A percentile compares a stretch with the other conserved stretches of the same genome.
phyloP scores from a whole-genome alignment of 352 stramenopile species.

The Plasmopara muralis region DNA sequence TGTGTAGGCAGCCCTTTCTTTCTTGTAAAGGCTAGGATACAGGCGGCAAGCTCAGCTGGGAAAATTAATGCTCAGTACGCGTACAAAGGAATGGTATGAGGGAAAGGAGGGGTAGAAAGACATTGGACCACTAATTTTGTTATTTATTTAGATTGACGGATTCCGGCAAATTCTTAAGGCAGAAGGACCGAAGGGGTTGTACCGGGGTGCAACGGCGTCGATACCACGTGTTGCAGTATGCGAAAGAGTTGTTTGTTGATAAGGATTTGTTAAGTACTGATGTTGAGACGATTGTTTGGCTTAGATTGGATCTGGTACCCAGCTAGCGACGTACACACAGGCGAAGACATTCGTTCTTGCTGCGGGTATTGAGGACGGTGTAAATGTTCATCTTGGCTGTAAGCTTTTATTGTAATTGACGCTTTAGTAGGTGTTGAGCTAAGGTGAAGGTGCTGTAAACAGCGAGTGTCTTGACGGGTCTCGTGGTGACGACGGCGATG shows the following conservation, averaged over 20 bases:
- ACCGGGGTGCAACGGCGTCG: constrained; percentile 63
- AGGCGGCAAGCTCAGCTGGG: constrained; percentile 62
- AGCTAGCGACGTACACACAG: constrained; percentile 80
- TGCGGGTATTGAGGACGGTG: constrained; percentile 61
- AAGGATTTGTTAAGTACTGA: constrained; percentile 4
- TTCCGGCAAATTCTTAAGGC: constrained; percentile 68
- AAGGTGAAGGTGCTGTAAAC: constrained; percentile 6
- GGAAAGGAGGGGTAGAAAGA: background rate
- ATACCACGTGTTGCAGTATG: constrained; percentile 73
- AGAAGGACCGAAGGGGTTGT: constrained; percentile 66
- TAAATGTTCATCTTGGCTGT: constrained; percentile 77
- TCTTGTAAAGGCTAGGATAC: constrained; percentile 79
- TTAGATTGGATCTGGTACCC: constrained; percentile 78
- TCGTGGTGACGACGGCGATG: constrained; percentile 81
- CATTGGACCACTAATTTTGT: constrained; percentile 1
- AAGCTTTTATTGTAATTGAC: constrained; percentile 9
- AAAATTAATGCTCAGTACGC: constrained; percentile 81
- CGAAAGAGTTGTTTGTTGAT: constrained; percentile 2
- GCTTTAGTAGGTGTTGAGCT: background rate
- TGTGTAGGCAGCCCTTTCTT: constrained; percentile 80
- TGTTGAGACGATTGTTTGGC: constrained; percentile 1
- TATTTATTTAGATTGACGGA: constrained; percentile 52
- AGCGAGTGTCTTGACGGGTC: constrained; percentile 76
- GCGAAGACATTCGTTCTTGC: constrained; percentile 78
- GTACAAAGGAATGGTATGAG: constrained; percentile 72